Evolutionary conservation across 139 green algal species (phyloP), one percentile per base, ranked within the genome.

Genomic region (Tetraselmis striata): DNA sequence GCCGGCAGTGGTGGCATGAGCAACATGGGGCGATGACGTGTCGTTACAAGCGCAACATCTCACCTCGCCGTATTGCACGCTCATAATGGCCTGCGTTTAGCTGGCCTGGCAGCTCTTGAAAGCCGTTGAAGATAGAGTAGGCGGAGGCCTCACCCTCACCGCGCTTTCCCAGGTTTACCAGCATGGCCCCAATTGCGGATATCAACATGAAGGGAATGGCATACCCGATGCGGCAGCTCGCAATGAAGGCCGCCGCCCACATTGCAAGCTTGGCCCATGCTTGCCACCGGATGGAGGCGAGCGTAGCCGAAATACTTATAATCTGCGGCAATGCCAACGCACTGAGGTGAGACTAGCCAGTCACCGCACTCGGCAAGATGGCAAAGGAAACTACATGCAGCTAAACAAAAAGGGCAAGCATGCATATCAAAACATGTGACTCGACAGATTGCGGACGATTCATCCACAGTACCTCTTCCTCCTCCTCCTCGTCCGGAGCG

Each of bases 101-200:
- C 77, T 80, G 77, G 24, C 77, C 77, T 23, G 77, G 77, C 29
- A 80, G 29, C 2, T 31, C 77, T n/a, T 80, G 77, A 32, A 80
- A 80, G 77, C 32, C 32, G 29, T 80, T 80, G 77, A 80, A 80
- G 27, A 80, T 32, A n/a, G 77, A 59, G 77, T 80, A 80, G 2
- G 77, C 77, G 27, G 29, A 59, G 18, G 77, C 77, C 29, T 80
- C 77, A 2, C 77, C 77, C 29, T 80, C 77, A 23, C 77, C 32
- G 28, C 77, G 28, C 29, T 80, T 80, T 22, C 77, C 77, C n/a
- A 80, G 29, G 77, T 80, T 80, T 2, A 32, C 32, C 29, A 80
- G 32, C 29, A 80, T 80, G 27, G 32, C 31, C 2, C 23, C 77
- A 22, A 80, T 58, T 11, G 26, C 29, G 2, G 77, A 80, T 2